Base-by-base conservation (phyloP, 345 rosid species). In the Bretschneidera sinensis region DNA sequence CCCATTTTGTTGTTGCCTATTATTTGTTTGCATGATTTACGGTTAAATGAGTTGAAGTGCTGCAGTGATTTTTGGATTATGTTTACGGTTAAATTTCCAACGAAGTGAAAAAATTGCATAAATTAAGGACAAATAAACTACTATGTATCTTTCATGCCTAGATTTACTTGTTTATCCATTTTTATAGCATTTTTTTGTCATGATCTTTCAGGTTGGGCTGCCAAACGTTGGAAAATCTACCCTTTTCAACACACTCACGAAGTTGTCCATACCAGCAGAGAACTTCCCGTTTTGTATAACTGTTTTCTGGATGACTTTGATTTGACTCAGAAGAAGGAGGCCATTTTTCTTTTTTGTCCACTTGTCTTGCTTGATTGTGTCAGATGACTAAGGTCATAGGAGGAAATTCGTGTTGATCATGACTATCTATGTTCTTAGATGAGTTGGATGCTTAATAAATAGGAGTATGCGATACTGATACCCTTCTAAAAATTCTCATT, bases 141-240 rank as follows among this genome's bases (percentile, higher is more conserved):
- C 33, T 28, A 8, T 28, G 33, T 28, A 28, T 28, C 5, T 28
- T 28, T 2, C 3, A 28, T 28, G 33, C 5, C 33, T 28, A 2
- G 5, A 28, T 28, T 28, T 28, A 28, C 33, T 28, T 28, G 33
- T 28, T 28, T 28, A 28, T 28, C 8, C 33, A 28, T 28, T 8
- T 28, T 28, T 28, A 28, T 28, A 28, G 8, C 8, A 28, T 3
- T 28, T 28, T 28, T 28, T 8, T 8, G 4, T 39, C 16, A 1
- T 39, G 45, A 13, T 11, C 2, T 66, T 50, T 63, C 76, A 94
- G 97, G 99, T 94, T 59, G 99, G 99, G 48, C 71, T 94, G 70
- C 99, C 97, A 0, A 94, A 94, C 71, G 99, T 94, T 34, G 99
- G 99, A 17, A 94, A 94, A 49, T 94, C 99, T 24, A 94, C 99